These are phyloP conservation scores for Fusarium redolens DNA, from an alignment of 2,329 filamentous ascomycete species.

Conservation along the genomic window DNA sequence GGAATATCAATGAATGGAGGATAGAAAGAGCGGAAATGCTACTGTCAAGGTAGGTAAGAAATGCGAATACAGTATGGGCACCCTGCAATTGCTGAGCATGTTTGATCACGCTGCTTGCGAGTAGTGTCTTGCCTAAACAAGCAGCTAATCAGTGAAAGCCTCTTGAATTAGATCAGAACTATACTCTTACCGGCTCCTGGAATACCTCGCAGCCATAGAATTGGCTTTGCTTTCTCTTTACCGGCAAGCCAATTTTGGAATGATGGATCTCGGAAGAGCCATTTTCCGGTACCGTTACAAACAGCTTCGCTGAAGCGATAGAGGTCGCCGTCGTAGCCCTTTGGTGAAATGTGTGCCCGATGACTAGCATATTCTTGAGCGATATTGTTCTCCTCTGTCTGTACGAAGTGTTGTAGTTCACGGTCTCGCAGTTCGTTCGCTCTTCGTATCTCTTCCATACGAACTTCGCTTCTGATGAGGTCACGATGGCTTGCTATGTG, in stretches of 20 bases:
- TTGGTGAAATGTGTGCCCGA: not conserved
- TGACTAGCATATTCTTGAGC: not conserved
- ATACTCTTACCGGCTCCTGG: not conserved
- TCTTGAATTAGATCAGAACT: fast-evolving
- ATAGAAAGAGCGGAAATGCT: not conserved
- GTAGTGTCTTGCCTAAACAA: not conserved
- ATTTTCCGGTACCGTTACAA: not conserved
- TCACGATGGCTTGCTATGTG: not conserved
- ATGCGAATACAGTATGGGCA: not conserved
- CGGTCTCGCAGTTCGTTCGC: not conserved
- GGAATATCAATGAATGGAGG: not conserved
- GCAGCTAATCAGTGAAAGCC: fast-evolving
- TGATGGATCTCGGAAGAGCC: not conserved
- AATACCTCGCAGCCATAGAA: not conserved
- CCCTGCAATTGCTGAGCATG: not conserved
- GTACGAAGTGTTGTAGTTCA: not conserved
- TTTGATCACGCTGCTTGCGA: constrained; percentile 2
- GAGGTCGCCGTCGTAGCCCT: not conserved
- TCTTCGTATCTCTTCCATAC: not conserved
- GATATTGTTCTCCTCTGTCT: not conserved
- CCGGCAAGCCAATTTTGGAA: not conserved
- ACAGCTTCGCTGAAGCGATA: not conserved
- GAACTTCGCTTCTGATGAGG: not conserved
- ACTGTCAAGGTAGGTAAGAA: not conserved
- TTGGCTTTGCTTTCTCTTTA: not conserved